Evolutionary conservation across 139 green algal genomes (phyloP).

Genomic region (Mesostigma viride): DNA sequence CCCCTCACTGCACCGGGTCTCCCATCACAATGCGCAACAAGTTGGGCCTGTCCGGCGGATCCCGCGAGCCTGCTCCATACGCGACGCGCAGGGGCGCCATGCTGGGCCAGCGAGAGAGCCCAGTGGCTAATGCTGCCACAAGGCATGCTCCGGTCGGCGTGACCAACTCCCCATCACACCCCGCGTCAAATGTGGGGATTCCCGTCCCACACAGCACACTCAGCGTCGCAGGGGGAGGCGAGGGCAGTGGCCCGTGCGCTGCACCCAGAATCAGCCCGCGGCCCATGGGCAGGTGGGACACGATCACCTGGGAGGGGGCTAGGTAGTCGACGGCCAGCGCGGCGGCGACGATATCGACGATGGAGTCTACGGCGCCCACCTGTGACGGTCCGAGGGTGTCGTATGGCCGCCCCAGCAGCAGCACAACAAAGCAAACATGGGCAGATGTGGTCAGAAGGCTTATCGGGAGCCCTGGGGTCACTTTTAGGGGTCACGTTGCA

Average conservation of each 20-base stretch:
- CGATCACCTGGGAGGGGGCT: background rate
- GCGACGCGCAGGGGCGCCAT: background rate
- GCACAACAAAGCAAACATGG: no score
- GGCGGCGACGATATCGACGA: conserved; percentile 22
- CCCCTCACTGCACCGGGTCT: background rate
- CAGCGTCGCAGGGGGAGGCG: conserved; percentile 14
- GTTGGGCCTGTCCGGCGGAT: conserved; percentile 10
- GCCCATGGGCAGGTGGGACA: conserved; percentile 19
- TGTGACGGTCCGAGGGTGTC: no score
- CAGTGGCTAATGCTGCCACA: background rate
- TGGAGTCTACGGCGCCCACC: conserved; percentile 28
- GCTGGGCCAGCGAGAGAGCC: background rate
- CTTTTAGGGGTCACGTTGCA: no score
- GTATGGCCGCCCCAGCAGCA: no score
- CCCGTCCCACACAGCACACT: conserved; percentile 10
- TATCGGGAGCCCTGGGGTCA: no score
- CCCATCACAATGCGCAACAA: conserved; percentile 16
- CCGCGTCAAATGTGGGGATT: conserved; percentile 9
- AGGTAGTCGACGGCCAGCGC: conserved; percentile 18
- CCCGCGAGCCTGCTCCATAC: conserved; percentile 14
- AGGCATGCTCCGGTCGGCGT: conserved; percentile 23
- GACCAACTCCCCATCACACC: conserved; percentile 11
- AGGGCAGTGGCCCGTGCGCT: conserved; percentile 19
- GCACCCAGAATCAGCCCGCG: conserved; percentile 20
- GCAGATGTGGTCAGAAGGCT: no score